Evolutionary conservation across 306 rosid genomes (phyloP).

Genomic region (Coriaria nepalensis): DNA sequence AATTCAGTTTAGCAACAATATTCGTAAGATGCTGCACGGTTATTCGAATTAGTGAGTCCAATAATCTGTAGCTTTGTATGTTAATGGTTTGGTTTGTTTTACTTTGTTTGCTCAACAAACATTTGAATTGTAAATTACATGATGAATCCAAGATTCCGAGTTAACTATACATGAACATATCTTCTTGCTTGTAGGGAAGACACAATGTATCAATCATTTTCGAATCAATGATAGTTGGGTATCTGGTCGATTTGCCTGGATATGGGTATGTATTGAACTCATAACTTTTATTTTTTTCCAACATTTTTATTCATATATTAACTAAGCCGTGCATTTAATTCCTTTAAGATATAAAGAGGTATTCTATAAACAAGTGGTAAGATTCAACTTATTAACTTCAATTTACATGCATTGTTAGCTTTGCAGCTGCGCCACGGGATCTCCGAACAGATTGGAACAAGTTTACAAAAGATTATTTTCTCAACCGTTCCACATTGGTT

Average conservation of each 20-base stretch:
- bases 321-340: background rate
- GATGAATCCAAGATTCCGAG: background rate
- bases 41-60: background rate
- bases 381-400: background rate
- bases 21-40: background rate
- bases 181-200: conserved; percentile 49
- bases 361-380: too few species aligned
- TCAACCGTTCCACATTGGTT: conserved; percentile 66
- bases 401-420: conserved; percentile 27
- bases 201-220: conserved; percentile 95
- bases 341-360: background rate
- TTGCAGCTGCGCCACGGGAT: conserved; percentile 91
- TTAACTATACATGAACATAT: background rate
- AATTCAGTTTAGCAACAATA: background rate
- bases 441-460: conserved; percentile 77
- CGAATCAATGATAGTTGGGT: conserved; percentile 91
- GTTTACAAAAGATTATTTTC: conserved; percentile 87
- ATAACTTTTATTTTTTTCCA: background rate
- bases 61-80: too few species aligned
- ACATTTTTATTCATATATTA: background rate
- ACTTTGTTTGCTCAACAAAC: background rate
- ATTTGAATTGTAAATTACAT: background rate
- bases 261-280: conserved; percentile 58
- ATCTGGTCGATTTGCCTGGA: conserved; percentile 95
- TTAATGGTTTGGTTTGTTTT: background rate